Evolutionary conservation across 192 early-diverging fungal genomes (phyloP).

Genomic region (Umbelopsis vinacea): DNA sequence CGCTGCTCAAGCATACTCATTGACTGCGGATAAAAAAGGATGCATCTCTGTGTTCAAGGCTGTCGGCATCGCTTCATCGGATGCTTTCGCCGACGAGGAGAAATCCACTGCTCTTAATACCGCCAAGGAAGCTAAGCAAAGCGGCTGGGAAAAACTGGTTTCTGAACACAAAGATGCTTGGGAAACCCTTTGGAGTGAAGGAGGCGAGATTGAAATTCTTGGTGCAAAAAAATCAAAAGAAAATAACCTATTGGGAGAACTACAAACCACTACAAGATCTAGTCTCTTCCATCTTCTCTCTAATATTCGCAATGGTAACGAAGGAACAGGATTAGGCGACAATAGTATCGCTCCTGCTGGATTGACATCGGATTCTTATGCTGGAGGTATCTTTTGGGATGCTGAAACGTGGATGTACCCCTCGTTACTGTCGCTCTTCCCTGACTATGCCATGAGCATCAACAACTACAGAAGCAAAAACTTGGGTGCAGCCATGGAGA

Average conservation of each 20-base stretch:
- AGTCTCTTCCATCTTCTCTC: conserved; percentile 39
- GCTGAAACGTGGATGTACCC: conserved; percentile 47
- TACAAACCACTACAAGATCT: conserved; percentile 32
- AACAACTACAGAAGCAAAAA: conserved; percentile 45
- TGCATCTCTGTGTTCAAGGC: conserved; percentile 33
- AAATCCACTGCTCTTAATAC: conserved; percentile 30
- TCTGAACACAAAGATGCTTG: conserved; percentile 34
- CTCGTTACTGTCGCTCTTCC: conserved; percentile 38
- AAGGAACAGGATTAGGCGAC: conserved; percentile 36
- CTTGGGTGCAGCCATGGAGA: conserved; percentile 35
- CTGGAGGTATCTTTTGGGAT: conserved; percentile 46
- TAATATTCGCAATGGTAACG: conserved; percentile 36
- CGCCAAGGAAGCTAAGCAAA: conserved; percentile 27
- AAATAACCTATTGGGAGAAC: conserved; percentile 26
- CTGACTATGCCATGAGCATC: conserved; percentile 43
- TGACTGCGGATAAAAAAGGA: conserved; percentile 16
- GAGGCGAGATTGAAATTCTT: conserved; percentile 37
- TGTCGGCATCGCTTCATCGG: conserved; percentile 41
- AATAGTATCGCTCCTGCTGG: conserved; percentile 44
- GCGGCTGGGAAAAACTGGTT: conserved; percentile 35
- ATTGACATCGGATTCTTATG: conserved; percentile 42
- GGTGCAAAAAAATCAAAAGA: conserved; percentile 30
- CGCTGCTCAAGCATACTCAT: conserved; percentile 31
- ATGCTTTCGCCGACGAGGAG: conserved; percentile 34
- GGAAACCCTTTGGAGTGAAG: conserved; percentile 37